Evolutionary conservation across 2,329 filamentous ascomycete species (phyloP).

Genomic region (Xylariaceae sp.): DNA sequence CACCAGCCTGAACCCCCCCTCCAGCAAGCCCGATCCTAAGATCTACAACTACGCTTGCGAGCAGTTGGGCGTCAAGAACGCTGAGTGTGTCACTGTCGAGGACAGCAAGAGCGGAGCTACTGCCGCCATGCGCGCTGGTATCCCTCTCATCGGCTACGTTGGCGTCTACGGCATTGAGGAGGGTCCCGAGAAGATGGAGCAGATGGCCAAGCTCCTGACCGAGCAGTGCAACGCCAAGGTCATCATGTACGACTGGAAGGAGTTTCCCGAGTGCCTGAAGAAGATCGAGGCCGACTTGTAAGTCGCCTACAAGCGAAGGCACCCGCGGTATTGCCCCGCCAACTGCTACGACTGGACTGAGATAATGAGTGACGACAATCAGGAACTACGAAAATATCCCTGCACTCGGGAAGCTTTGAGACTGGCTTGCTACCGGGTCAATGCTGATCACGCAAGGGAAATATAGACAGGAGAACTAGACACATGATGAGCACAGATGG

Average conservation of each 20-base stretch:
- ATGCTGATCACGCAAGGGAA: slow-evolving; percentile 1
- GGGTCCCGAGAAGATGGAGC: slow-evolving; percentile 46
- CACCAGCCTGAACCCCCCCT: slow-evolving; percentile 62
- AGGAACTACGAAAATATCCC: slow-evolving; percentile 11
- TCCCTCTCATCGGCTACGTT: slow-evolving; percentile 70
- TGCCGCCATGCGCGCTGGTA: slow-evolving; percentile 64
- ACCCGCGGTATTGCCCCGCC: background rate
- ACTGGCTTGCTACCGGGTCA: slow-evolving; percentile 1
- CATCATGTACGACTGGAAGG: slow-evolving; percentile 47
- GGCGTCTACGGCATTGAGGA: slow-evolving; percentile 48
- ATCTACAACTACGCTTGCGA: slow-evolving; percentile 69
- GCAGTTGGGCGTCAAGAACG: slow-evolving; percentile 59
- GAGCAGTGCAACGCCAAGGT: slow-evolving; percentile 47
- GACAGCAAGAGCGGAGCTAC: slow-evolving; percentile 70
- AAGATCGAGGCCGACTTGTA: slow-evolving; percentile 32
- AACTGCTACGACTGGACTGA: slow-evolving; percentile 7
- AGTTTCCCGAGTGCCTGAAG: slow-evolving; percentile 36
- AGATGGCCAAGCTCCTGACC: slow-evolving; percentile 52
- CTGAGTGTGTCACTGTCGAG: slow-evolving; percentile 66
- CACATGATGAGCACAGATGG: background rate
- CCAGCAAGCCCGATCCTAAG: slow-evolving; percentile 70
- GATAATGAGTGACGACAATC: slow-evolving; percentile 17
- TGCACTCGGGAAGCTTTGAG: slow-evolving; percentile 14
- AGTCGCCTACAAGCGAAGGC: slow-evolving; percentile 13
- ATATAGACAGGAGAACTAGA: slow-evolving; percentile 5